Percentiles rank a stretch among this genome's conserved stretches.
Conservation (phyloP, 2,329 filamentous ascomycete genomes). For the Cladobotryum protrusum region DNA sequence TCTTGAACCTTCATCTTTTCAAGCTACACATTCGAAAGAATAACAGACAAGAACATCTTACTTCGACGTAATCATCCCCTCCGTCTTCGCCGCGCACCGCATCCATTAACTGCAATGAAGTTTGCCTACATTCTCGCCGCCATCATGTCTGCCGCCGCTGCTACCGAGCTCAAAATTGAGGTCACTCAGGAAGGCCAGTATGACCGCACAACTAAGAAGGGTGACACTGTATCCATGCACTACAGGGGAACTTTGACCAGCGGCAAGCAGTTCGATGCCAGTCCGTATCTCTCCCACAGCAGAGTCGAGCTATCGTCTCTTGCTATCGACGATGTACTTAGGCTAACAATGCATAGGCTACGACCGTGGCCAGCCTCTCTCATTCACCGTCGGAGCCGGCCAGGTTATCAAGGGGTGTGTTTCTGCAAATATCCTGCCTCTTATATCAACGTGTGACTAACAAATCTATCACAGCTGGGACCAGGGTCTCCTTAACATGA, state of each 20-base stretch:
- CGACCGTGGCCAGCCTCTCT: constrained; percentile 68
- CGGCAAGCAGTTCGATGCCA: constrained; percentile 78
- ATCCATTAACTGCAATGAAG: constrained; percentile 38
- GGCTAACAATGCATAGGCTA: constrained; percentile 45
- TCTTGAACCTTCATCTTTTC: background rate
- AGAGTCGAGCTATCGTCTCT: constrained; percentile 8
- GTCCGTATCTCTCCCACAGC: constrained; percentile 30
- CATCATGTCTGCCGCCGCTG: constrained; percentile 47
- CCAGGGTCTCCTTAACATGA: constrained; percentile 85
- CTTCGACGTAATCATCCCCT: background rate
- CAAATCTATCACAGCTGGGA: constrained; percentile 61
- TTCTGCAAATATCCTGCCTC: background rate
- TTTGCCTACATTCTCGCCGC: constrained; percentile 42
- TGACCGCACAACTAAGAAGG: constrained; percentile 66
- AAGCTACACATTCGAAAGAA: background rate
- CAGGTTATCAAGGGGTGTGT: constrained; percentile 82
- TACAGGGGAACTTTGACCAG: constrained; percentile 77
- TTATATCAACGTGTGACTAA: background rate
- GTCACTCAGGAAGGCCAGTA: constrained; percentile 69
- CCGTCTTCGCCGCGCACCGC: no score
- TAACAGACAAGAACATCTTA: background rate
- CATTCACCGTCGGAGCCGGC: constrained; percentile 71
- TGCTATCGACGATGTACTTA: no score
- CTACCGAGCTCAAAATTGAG: constrained; percentile 67
- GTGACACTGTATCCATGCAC: constrained; percentile 79